Conservation (phyloP, 208 protist genomes). For the Novymonas esmeraldas region DNA sequence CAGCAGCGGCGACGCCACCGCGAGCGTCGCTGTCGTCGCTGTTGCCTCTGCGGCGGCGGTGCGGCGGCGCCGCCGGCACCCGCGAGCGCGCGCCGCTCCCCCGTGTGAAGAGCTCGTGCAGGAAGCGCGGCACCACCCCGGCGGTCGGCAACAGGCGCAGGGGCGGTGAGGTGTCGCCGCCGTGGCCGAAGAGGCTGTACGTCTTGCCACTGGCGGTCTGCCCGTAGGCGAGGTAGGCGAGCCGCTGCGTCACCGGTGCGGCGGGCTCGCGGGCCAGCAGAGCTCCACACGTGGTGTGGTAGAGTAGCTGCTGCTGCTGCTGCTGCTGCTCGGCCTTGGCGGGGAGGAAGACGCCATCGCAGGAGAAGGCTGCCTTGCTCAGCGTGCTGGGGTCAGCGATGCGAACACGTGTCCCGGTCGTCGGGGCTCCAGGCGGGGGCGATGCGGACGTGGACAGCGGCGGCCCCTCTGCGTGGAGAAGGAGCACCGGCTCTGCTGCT, state of each 20-base stretch:
- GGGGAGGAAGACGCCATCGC: constrained; percentile 41
- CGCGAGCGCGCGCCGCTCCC: background rate
- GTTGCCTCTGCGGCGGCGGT: background rate
- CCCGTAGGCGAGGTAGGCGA: constrained; percentile 76
- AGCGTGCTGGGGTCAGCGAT: constrained; percentile 40
- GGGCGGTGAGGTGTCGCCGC: constrained; percentile 30
- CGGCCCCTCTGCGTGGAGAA: constrained; percentile 14
- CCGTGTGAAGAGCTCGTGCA: constrained; percentile 43
- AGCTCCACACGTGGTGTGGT: constrained; percentile 15
- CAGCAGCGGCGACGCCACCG: background rate
- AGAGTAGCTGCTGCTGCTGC: constrained; percentile 36
- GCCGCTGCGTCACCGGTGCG: constrained; percentile 2
- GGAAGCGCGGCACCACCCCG: constrained; percentile 64
- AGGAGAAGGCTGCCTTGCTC: constrained; percentile 42
- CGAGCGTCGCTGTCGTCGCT: background rate
- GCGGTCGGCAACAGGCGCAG: constrained; percentile 10
- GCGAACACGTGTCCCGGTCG: constrained; percentile 17
- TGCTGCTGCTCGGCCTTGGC: constrained; percentile 4
- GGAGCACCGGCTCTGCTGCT: constrained; percentile 10
- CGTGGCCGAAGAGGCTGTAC: constrained; percentile 83
- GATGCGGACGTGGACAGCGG: background rate
- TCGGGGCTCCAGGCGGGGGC: background rate
- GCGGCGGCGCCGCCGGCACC: no score
- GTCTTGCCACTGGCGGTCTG: constrained; percentile 88
- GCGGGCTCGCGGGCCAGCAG: constrained; percentile 11